These are phyloP conservation scores for Penicillium roqueforti DNA, from an alignment of 495 filamentous ascomycete species.

Conservation along the genomic window DNA sequence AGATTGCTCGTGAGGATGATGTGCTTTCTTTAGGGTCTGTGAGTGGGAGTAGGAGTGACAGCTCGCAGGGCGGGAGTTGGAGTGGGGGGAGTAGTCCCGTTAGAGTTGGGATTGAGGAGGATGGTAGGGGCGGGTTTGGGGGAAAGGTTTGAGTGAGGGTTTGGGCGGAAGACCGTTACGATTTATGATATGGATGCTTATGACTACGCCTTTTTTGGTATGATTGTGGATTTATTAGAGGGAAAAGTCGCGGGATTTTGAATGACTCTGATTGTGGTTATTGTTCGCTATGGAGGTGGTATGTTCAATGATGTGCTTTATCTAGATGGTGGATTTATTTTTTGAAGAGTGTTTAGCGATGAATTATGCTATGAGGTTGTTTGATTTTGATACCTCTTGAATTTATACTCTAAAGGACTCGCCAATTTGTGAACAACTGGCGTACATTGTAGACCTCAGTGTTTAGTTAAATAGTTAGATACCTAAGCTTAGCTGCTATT, in stretches of 20 bases:
- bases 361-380: background rate
- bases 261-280: background rate
- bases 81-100: background rate
- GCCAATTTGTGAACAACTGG: background rate
- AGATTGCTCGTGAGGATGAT: conserved; percentile 9
- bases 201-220: background rate
- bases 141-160: background rate
- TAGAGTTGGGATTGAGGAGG: background rate
- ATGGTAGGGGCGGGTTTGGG: background rate
- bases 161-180: background rate
- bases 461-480: no score
- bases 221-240: background rate
- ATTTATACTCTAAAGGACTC: background rate
- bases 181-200: background rate
- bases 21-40: background rate
- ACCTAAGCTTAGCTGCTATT: background rate
- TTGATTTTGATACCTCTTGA: background rate
- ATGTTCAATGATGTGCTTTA: background rate
- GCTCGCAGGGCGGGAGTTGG: background rate
- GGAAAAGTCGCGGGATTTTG: background rate
- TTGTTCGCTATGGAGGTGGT: background rate
- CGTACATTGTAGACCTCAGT: no score
- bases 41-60: background rate
- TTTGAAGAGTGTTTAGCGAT: background rate
- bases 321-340: background rate